Evolutionary conservation across 1,139 yeast genomes (phyloP), one percentile per base, ranked within the genome.

Genomic region (Candida frijolesensis): DNA sequence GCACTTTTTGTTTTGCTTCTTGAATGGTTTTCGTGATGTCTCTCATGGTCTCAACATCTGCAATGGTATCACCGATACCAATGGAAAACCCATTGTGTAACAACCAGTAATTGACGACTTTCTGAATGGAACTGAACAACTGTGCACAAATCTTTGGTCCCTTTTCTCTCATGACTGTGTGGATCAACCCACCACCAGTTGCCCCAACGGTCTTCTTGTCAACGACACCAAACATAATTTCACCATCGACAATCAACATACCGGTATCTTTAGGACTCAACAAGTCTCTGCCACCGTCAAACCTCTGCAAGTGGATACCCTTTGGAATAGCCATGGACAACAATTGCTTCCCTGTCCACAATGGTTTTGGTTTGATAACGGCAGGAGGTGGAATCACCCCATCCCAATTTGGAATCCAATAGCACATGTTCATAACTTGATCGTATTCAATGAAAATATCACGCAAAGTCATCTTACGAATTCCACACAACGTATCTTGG

Each of bases 61-160:
- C 99, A 76, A 95, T 94, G 3, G 99, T 95, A 72, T 95, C 99
- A 79, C 99, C 99, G 72, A 95, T 94, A 82, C 99, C 99, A 63
- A 95, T 95, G 15, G 98, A 91, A 74, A 95, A 95, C 52, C 99
- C 98, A 64, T 89, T 89, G 67, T 95, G 99, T 52, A 95, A 78
- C 56, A 95, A 79, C 99, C 99, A 95, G 69, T 82, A 95, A 70
- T 95, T 95, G 44, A 91, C 97, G 54, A 94, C 96, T 67, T 91
- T 92, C 71, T 95, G 99, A 55, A 94, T 83, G 57, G 90, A 88
- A 68, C 97, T 91, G 66, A 95, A 92, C 64, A 95, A 80, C 62
- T 85, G 88, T 12, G 97, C 95, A 78, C 97, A 90, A 7, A 85
- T 83, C 56, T 83, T 79, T 16, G 98, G 92, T 8, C 99, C 99